Evolutionary conservation across 202 grass and related monocot species (phyloP).

Genomic region (Carex arenaria): DNA sequence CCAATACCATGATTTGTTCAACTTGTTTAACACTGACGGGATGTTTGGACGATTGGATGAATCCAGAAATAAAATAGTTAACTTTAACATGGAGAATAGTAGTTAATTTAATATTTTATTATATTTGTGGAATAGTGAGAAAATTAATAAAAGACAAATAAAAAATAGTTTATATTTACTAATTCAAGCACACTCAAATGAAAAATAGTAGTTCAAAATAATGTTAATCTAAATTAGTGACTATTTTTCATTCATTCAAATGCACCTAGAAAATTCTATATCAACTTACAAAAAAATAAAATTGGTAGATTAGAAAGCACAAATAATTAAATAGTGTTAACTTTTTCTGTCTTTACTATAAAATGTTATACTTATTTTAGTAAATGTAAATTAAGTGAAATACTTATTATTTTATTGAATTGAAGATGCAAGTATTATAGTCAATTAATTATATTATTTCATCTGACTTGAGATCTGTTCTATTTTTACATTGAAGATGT

Average conservation of each 20-base stretch:
- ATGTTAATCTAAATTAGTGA: no score
- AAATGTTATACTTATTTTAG: no score
- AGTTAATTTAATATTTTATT: no score
- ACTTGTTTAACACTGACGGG: neutral
- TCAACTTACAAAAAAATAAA: neutral
- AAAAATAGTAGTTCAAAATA: no score
- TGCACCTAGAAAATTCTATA: neutral
- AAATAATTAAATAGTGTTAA: neutral
- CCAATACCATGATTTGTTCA: neutral
- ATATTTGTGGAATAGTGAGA: no score
- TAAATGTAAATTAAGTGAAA: neutral
- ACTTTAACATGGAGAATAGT: no score
- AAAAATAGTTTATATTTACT: no score
- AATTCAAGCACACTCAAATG: no score
- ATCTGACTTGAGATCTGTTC: neutral
- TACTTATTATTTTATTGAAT: neutral
- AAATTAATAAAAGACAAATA: no score
- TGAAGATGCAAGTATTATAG: neutral
- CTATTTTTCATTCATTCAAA: no score
- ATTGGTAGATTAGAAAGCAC: neutral
- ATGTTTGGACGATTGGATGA: no score
- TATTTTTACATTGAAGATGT: neutral
- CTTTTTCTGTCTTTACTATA: neutral
- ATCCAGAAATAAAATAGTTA: no score
- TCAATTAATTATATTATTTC: neutral